phyloP scores from a whole-genome alignment of 768 basidiomycete species.

The Lentinula sp. region DNA sequence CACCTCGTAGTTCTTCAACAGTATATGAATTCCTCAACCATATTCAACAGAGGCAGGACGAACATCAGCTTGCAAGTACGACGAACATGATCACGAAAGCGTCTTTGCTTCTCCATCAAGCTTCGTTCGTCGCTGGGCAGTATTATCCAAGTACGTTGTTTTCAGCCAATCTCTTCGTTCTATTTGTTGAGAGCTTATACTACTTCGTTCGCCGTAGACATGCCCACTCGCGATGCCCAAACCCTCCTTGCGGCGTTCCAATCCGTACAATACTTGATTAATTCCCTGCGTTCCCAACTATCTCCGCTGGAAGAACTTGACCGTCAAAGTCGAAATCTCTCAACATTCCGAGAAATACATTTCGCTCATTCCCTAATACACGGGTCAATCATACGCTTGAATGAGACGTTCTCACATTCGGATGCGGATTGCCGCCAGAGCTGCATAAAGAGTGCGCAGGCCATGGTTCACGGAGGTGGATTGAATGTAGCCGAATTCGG shows the following conservation, averaged over 20 bases:
- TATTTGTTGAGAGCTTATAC: not conserved
- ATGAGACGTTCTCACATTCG: constrained; percentile 39
- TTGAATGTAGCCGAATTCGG: constrained; percentile 32
- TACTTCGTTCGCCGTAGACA: constrained; percentile 23
- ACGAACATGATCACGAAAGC: constrained; percentile 47
- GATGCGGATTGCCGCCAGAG: constrained; percentile 35
- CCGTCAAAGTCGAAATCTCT: constrained; percentile 16
- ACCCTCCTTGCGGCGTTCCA: constrained; percentile 38
- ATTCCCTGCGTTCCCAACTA: constrained; percentile 29
- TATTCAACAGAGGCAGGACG: constrained; percentile 16
- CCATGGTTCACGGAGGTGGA: constrained; percentile 34
- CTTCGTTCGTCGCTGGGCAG: constrained; percentile 46
- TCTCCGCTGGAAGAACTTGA: constrained; percentile 25
- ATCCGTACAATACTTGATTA: constrained; percentile 40
- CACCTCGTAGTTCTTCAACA: constrained; percentile 39
- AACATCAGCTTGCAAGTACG: constrained; percentile 24
- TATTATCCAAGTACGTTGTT: constrained; percentile 18
- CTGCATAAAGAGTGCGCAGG: constrained; percentile 37
- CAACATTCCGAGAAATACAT: constrained; percentile 22
- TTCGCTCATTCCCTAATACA: constrained; percentile 44
- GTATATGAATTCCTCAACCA: constrained; percentile 43
- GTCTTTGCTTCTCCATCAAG: constrained; percentile 51
- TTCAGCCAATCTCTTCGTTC: not conserved
- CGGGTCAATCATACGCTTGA: constrained; percentile 47
- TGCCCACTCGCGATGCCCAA: constrained; percentile 33